Conservation (phyloP, 352 stramenopile genomes). For the Phytopythium chamaehyphon region DNA sequence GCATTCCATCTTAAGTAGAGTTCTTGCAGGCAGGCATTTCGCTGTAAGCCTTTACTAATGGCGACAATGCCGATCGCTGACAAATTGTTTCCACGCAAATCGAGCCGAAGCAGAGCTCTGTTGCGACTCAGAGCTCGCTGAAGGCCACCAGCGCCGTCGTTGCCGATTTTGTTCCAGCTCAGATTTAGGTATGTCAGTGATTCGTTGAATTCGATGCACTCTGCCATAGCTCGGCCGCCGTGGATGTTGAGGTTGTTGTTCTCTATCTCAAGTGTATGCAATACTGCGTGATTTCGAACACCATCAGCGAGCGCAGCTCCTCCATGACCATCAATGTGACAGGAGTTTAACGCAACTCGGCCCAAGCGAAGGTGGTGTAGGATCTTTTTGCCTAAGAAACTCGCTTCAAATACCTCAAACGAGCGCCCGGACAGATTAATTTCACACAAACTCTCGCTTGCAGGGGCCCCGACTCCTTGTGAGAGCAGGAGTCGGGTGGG, state of each 20-base stretch:
- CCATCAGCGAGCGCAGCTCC: constrained; percentile 55
- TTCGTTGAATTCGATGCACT: constrained; percentile 54
- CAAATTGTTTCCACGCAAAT: constrained; percentile 68
- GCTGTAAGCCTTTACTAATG: constrained; percentile 42
- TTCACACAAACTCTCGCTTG: constrained; percentile 11
- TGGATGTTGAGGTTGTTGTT: constrained; percentile 50
- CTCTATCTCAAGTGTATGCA: constrained; percentile 63
- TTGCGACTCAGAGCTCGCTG: constrained; percentile 43
- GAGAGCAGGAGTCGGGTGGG: constrained; percentile 7
- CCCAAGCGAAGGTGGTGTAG: constrained; percentile 63
- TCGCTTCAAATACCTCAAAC: constrained; percentile 52
- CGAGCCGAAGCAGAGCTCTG: constrained; percentile 41
- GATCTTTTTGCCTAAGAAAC: constrained; percentile 66
- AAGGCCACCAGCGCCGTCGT: constrained; percentile 49
- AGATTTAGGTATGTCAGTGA: constrained; percentile 67
- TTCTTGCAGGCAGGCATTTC: constrained; percentile 55
- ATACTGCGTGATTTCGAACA: constrained; percentile 54
- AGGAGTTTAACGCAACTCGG: constrained; percentile 57
- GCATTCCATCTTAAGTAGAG: constrained; percentile 75
- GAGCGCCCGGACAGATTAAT: constrained; percentile 47
- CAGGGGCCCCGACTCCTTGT: constrained; percentile 9
- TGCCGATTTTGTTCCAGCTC: constrained; percentile 71
- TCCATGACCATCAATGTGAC: constrained; percentile 43
- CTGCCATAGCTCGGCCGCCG: constrained; percentile 49
- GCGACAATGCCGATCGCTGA: constrained; percentile 41